Conservation (phyloP, 768 basidiomycete species). For the Macrocybe gigantea region DNA sequence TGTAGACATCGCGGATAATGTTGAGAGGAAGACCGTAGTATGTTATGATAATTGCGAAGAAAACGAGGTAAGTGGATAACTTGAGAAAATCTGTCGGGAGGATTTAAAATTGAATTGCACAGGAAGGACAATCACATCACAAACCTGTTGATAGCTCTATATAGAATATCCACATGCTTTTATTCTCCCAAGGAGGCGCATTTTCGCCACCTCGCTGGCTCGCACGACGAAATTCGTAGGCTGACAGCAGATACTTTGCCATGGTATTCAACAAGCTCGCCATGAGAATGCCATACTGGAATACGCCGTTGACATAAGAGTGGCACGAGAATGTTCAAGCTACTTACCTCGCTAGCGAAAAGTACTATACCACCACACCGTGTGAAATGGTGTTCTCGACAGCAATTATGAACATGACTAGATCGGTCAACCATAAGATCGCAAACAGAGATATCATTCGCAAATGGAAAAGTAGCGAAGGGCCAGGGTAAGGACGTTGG, state of each 20-base stretch:
- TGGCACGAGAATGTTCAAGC: background rate
- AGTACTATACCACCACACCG: slow-evolving; percentile 91
- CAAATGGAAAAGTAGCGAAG: slow-evolving; percentile 77
- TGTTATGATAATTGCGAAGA: slow-evolving; percentile 91
- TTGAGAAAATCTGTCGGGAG: slow-evolving; percentile 80
- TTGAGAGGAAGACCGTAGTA: slow-evolving; percentile 95
- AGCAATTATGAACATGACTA: slow-evolving; percentile 73
- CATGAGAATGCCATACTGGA: slow-evolving; percentile 83
- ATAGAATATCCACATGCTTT: slow-evolving; percentile 96
- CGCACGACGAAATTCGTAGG: slow-evolving; percentile 79
- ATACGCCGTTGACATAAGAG: slow-evolving; percentile 7
- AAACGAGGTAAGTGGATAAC: slow-evolving; percentile 84
- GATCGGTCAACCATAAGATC: slow-evolving; percentile 70
- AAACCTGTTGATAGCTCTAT: slow-evolving; percentile 86
- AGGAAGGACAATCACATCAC: slow-evolving; percentile 14
- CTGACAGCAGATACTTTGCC: slow-evolving; percentile 76
- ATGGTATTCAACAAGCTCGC: slow-evolving; percentile 74
- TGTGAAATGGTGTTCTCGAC: slow-evolving; percentile 73
- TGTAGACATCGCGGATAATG: slow-evolving; percentile 94
- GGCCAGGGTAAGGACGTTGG: slow-evolving; percentile 85
- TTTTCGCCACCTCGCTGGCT: slow-evolving; percentile 74
- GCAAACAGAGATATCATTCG: slow-evolving; percentile 72
- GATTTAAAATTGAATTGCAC: slow-evolving; percentile 6
- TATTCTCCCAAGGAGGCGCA: slow-evolving; percentile 93
- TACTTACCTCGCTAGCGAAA: slow-evolving; percentile 85